phyloP scores from a whole-genome alignment of 2,329 filamentous ascomycete species.

The Diaporthe citrichinensis region DNA sequence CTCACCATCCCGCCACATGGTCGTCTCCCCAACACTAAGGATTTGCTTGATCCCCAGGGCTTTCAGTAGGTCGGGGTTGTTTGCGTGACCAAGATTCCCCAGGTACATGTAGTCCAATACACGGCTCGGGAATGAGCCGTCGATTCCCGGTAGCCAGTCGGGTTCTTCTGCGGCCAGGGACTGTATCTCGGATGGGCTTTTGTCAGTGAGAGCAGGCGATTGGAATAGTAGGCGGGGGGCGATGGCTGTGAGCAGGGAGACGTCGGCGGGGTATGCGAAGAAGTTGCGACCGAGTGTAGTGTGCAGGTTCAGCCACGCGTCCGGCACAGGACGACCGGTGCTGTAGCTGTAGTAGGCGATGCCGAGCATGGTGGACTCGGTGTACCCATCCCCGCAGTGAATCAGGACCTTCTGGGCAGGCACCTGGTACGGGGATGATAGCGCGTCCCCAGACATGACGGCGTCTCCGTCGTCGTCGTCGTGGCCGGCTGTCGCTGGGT shows the following conservation, averaged over 20 bases:
- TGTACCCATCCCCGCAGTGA: slow-evolving; percentile 96
- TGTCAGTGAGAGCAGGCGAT: slow-evolving; percentile 70
- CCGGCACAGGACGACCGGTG: slow-evolving; percentile 82
- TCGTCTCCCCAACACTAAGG: slow-evolving; percentile 90
- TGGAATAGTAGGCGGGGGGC: slow-evolving; percentile 81
- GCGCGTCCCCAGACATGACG: slow-evolving; percentile 59
- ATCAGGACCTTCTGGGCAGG: slow-evolving; percentile 81
- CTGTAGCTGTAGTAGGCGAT: slow-evolving; percentile 96
- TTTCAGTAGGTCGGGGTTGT: slow-evolving; percentile 87
- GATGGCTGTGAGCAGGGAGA: slow-evolving; percentile 83
- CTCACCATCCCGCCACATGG: slow-evolving; percentile 83
- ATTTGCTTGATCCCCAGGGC: slow-evolving; percentile 89
- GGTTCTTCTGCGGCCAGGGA: slow-evolving; percentile 73
- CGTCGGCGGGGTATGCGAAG: slow-evolving; percentile 94
- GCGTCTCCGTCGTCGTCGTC: slow-evolving; percentile 69
- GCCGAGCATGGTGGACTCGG: slow-evolving; percentile 89
- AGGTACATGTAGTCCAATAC: slow-evolving; percentile 96
- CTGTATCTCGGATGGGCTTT: slow-evolving; percentile 67
- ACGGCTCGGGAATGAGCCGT: slow-evolving; percentile 91
- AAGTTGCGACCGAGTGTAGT: slow-evolving; percentile 88
- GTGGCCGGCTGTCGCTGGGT: slow-evolving; percentile 51
- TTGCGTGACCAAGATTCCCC: slow-evolving; percentile 92
- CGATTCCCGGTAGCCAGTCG: slow-evolving; percentile 84
- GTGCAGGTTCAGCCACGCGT: slow-evolving; percentile 91
- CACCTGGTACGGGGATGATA: not conserved